Conservation (phyloP, 768 basidiomycete genomes). For the Pleurotus sapidus region DNA sequence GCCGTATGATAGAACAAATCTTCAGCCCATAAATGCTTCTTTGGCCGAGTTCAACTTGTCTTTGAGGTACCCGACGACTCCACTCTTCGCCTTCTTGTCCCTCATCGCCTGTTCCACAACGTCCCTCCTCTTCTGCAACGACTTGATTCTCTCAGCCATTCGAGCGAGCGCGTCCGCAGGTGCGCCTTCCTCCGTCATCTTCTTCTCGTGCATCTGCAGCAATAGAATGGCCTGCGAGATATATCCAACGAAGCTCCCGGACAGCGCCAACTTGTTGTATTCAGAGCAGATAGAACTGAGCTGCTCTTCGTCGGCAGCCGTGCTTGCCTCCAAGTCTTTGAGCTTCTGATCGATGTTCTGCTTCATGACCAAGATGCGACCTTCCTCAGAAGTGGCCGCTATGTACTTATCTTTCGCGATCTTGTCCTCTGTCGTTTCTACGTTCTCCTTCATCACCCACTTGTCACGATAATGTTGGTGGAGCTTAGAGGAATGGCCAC, state of each 20-base stretch:
- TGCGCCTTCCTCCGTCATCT: slow-evolving; percentile 9
- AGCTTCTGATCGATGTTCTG: background rate
- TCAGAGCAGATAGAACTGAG: slow-evolving; percentile 4
- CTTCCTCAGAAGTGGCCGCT: slow-evolving; percentile 10
- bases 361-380: slow-evolving; percentile 4
- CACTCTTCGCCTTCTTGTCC: background rate
- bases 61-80: background rate
- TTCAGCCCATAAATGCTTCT: too few relatives aligned
- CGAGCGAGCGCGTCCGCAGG: slow-evolving; percentile 2
- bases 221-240: slow-evolving; percentile 9
- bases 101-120: slow-evolving; percentile 9
- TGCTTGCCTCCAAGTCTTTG: slow-evolving; percentile 2
- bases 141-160: slow-evolving; percentile 11
- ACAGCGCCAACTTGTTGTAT: slow-evolving; percentile 11
- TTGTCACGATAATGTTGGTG: slow-evolving; percentile 13
- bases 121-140: slow-evolving; percentile 6
- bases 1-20: too few relatives aligned
- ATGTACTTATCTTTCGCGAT: slow-evolving; percentile 13
- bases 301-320: slow-evolving; percentile 1
- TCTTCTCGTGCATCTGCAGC: slow-evolving; percentile 10
- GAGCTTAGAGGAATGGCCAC: slow-evolving; percentile 10
- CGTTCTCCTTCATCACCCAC: slow-evolving; percentile 11
- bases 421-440: slow-evolving; percentile 10
- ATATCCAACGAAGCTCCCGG: slow-evolving; percentile 13
- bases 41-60: too few relatives aligned